These are phyloP conservation scores for Kodamaea kakaduensis DNA, from an alignment of 805 yeast species.

Conservation along the genomic window DNA sequence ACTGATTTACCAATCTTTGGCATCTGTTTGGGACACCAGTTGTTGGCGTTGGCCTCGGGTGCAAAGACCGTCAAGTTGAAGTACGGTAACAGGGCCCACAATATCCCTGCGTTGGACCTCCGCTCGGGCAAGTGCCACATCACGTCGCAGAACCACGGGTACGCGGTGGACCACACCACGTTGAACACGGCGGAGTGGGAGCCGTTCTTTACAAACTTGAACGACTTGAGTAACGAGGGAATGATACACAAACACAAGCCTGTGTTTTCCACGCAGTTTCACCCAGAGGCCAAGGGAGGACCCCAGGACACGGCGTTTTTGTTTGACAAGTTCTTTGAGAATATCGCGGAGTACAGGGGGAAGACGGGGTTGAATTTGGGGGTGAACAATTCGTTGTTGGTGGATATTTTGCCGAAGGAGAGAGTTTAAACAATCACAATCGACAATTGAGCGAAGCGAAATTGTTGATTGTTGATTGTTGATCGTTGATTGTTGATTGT, in stretches of 20 bases:
- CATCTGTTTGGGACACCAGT: conserved; percentile 96
- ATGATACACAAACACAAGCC: conserved; percentile 88
- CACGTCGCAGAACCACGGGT: conserved; percentile 98
- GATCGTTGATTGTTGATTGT: too few species aligned
- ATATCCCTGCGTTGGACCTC: conserved; percentile 91
- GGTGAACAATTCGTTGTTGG: conserved; percentile 44
- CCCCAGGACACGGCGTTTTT: conserved; percentile 89
- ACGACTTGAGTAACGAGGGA: conserved; percentile 96
- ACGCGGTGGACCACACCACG: conserved; percentile 85
- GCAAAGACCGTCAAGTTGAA: conserved; percentile 89
- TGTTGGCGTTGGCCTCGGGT: conserved; percentile 91
- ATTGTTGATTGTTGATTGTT: too few species aligned
- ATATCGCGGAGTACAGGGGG: conserved; percentile 53
- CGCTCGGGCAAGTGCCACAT: conserved; percentile 92
- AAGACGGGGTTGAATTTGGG: conserved; percentile 39
- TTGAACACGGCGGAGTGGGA: conserved; percentile 76
- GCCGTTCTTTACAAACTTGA: conserved; percentile 81
- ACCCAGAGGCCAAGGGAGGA: conserved; percentile 99
- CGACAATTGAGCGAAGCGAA: too few species aligned
- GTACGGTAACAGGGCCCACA: conserved; percentile 98
- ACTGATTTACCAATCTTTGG: conserved; percentile 88
- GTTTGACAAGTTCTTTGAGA: conserved; percentile 82
- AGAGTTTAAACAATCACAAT: too few species aligned
- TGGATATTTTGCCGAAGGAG: conserved; percentile 61
- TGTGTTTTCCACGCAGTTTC: conserved; percentile 95